Percentiles rank a stretch among this genome's conserved stretches.
phyloP scores from a whole-genome alignment of 176 grass and related monocot species.

The Juncus effusus region DNA sequence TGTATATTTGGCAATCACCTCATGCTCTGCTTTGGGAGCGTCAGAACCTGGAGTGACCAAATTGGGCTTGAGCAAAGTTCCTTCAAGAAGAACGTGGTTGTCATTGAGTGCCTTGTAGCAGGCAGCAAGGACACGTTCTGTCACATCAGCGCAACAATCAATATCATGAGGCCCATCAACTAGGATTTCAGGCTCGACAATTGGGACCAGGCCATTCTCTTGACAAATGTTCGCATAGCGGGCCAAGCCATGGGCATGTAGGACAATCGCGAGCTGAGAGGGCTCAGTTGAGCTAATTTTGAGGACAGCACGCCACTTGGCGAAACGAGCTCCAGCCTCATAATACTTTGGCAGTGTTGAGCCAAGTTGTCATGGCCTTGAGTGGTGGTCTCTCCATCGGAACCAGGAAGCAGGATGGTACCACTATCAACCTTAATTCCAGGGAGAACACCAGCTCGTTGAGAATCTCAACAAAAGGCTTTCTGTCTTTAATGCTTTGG shows the following conservation, averaged over 20 bases:
- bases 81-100: conserved; percentile 56
- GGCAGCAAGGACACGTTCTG: conserved; percentile 53
- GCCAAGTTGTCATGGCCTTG: conserved; percentile 43
- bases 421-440: conserved; percentile 70
- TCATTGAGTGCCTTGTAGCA: conserved; percentile 52
- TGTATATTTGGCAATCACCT: conserved; percentile 55
- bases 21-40: conserved; percentile 31
- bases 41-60: conserved; percentile 59
- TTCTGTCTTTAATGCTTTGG: conserved; percentile 42
- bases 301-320: conserved; percentile 32
- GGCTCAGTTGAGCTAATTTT: conserved; percentile 52
- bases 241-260: conserved; percentile 49
- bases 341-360: conserved; percentile 43
- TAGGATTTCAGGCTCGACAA: conserved; percentile 67
- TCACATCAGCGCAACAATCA: conserved; percentile 48
- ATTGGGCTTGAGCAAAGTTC: conserved; percentile 61
- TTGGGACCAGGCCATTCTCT: conserved; percentile 58
- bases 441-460: conserved; percentile 32
- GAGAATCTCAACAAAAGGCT: conserved; percentile 53
- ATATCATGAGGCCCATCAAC: conserved; percentile 55
- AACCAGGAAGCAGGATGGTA: neutral
- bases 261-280: conserved; percentile 48
- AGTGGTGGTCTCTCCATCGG: neutral
- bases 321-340: too few species aligned
- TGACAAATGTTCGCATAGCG: conserved; percentile 52